Conservation (phyloP, 176 grass and related monocot species). For the Carex littledalei region DNA sequence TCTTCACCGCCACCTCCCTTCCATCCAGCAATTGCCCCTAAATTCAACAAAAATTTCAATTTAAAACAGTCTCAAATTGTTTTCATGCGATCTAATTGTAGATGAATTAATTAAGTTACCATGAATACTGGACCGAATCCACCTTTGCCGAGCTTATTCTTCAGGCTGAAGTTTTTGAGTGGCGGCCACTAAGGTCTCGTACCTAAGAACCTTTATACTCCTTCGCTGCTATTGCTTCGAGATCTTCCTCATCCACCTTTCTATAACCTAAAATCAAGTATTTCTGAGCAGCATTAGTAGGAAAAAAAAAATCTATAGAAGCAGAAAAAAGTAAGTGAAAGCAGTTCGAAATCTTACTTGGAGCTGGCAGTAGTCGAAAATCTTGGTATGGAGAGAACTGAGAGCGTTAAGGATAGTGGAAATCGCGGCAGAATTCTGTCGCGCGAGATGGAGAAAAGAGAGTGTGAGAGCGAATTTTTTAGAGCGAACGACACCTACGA, state of each 20-base stretch:
- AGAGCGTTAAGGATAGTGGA: too few relatives aligned
- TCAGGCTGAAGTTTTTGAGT: conserved; percentile 40
- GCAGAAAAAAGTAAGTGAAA: too few relatives aligned
- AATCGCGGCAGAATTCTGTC: too few relatives aligned
- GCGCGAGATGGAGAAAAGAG: too few relatives aligned
- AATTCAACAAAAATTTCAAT: neutral
- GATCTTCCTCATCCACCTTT: conserved; percentile 41
- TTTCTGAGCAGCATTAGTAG: too few relatives aligned
- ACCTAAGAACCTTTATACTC: conserved; percentile 55
- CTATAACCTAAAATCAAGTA: neutral
- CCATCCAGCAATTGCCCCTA: conserved; percentile 54
- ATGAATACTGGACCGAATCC: conserved; percentile 81
- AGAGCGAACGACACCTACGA: too few relatives aligned
- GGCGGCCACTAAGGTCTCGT: conserved; percentile 48
- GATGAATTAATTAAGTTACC: conserved; percentile 16
- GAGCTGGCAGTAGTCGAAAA: too few relatives aligned
- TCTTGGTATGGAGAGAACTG: too few relatives aligned
- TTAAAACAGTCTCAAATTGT: neutral
- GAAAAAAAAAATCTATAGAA: too few relatives aligned
- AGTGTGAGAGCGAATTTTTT: too few relatives aligned
- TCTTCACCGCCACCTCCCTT: conserved; percentile 87
- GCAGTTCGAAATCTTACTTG: too few relatives aligned
- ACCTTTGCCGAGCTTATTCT: conserved; percentile 73
- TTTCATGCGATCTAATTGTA: neutral
- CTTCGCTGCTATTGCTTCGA: conserved; percentile 70